A percentile compares a stretch with the other conserved stretches of the same genome.
phyloP scores from a whole-genome alignment of 345 rosid species.

The Durio zibethinus region DNA sequence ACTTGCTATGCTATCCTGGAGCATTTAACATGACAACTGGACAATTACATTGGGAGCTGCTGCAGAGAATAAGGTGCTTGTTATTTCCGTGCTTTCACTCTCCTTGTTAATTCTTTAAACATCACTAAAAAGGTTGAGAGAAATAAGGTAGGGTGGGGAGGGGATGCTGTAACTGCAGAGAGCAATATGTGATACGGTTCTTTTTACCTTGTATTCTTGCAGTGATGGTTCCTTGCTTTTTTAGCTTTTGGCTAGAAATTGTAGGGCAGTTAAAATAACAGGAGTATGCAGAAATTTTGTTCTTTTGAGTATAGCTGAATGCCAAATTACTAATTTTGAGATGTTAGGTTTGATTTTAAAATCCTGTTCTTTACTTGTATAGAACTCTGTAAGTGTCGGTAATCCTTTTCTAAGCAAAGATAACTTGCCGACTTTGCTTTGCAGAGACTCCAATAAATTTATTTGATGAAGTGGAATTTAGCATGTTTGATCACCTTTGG shows the following conservation, averaged over 20 bases:
- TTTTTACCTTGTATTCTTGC: not conserved
- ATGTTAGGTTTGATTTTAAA: not conserved
- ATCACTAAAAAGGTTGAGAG: not conserved
- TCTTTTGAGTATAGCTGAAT: not conserved
- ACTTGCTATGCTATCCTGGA: conserved; percentile 90
- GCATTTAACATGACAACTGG: conserved; percentile 99
- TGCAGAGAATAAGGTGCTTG: conserved; percentile 84
- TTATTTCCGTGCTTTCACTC: not conserved
- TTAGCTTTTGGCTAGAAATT: not conserved
- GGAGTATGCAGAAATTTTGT: not conserved
- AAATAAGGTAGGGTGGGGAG: not conserved
- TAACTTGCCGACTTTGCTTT: not conserved
- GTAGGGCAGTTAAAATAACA: not conserved
- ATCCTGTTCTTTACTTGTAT: not conserved
- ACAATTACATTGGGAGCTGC: conserved; percentile 86
- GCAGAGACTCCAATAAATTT: not conserved
- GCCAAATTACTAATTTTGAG: not conserved
- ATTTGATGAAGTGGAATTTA: not conserved
- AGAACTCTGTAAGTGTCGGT: not conserved
- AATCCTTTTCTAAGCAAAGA: not conserved
- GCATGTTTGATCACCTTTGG: not conserved
- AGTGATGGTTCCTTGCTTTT: not conserved
- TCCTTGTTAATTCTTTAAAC: not conserved
- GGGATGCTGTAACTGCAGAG: not conserved
- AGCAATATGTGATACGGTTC: not conserved